Evolutionary conservation across 1,284 basidiomycete genomes (phyloP), one percentile per base, ranked within the genome.

Genomic region (Sanguinoderma infundibulare): DNA sequence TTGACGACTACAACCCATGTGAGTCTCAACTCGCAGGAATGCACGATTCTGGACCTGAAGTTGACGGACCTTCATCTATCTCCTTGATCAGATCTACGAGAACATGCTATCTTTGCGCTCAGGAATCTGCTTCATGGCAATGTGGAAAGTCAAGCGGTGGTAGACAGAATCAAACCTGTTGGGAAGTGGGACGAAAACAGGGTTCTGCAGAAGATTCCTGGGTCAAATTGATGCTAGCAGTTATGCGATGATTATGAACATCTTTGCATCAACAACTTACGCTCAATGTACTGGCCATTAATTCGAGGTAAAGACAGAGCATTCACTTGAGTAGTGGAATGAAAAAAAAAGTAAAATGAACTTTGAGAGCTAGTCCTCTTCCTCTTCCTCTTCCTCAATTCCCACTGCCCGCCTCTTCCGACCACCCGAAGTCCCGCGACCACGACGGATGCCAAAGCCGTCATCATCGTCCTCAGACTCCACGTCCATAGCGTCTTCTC

Each of bases 1-100:
- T 95, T 28, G 95, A 98, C 73, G 94, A 96, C 69, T 78, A 89
- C 60, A 97, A 96, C 75, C 93, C 94, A 42, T 96, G 95, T 96
- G 73, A 74, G 88, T 83, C n/a, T 38, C 36, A 35, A 20, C 22
- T 32, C 7, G 5, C 10, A 15, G 51, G 38, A 56, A 9, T 28
- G 28, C 26, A 14, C n/a, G 5, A 12, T 22, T 36, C 10, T n/a
- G 8, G 5, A 32, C 30, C n/a, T 12, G 12, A 5, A 22, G 42
- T 24, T 35, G 24, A 53, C 10, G 38, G 3, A 22, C n/a, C 30
- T 34, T 50, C 30, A 32, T 17, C 5, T 39, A 24, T 17, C 12
- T 40, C 40, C 51, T 4, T 44, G 5, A 22, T 42, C 24, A 96
- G 95, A 94, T 77, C 78, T 98, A 50, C 87, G 94, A 39, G 95